Evolutionary conservation across 192 early-diverging fungal species (phyloP).

Genomic region (Bifiguratus adelaidae): DNA sequence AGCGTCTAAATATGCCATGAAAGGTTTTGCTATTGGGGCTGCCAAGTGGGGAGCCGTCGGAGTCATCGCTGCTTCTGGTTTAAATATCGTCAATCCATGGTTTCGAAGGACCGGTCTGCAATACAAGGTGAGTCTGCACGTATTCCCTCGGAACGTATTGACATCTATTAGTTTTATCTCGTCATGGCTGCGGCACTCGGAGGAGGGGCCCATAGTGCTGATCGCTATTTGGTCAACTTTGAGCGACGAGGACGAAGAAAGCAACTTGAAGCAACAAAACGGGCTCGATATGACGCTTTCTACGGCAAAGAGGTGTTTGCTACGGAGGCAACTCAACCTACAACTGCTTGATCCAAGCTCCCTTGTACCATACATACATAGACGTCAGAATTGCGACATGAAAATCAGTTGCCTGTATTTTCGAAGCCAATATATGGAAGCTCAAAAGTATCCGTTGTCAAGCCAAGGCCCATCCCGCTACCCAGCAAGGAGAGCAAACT

Average conservation of each 20-base stretch:
- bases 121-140: slow-evolving; percentile 14
- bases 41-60: slow-evolving; percentile 25
- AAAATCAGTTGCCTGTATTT: too few relatives aligned
- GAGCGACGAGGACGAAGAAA: slow-evolving; percentile 21
- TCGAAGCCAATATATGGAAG: too few relatives aligned
- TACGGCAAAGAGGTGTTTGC: too few relatives aligned
- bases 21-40: slow-evolving; percentile 22
- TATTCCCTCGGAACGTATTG: too few relatives aligned
- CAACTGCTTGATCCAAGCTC: too few relatives aligned
- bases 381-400: too few relatives aligned
- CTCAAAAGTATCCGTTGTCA: too few relatives aligned
- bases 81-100: slow-evolving; percentile 15
- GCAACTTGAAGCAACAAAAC: slow-evolving; percentile 13
- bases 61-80: slow-evolving; percentile 10
- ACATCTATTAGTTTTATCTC: slow-evolving; percentile 24
- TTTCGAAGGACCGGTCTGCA: slow-evolving; percentile 14
- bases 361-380: too few relatives aligned
- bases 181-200: slow-evolving; percentile 22
- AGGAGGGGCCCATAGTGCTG: slow-evolving; percentile 23
- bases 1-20: slow-evolving; percentile 22
- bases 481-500: too few relatives aligned
- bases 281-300: slow-evolving; percentile 15
- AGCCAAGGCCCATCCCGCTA: too few relatives aligned
- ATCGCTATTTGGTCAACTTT: slow-evolving; percentile 25
- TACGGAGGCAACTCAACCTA: too few relatives aligned